Evolutionary conservation across 2,329 filamentous ascomycete species (phyloP).

Genomic region (Lasiodiplodia sp.): DNA sequence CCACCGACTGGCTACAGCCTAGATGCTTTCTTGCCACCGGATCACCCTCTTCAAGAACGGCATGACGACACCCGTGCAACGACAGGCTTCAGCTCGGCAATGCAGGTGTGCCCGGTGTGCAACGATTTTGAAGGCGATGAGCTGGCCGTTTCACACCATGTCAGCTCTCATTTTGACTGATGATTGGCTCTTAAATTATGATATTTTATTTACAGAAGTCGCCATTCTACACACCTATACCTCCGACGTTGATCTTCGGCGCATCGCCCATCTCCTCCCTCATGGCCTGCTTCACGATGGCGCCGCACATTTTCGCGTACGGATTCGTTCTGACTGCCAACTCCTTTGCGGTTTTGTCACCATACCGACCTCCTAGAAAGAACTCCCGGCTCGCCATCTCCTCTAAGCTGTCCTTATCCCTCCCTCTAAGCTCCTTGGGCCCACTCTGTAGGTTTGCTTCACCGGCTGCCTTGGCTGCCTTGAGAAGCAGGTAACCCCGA

Average conservation of each 20-base stretch:
- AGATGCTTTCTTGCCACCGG: conserved; percentile 23
- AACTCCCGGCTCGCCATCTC: conserved; percentile 65
- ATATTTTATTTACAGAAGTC: not conserved
- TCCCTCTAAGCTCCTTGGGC: conserved; percentile 42
- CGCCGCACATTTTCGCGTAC: conserved; percentile 68
- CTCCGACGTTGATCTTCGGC: conserved; percentile 28
- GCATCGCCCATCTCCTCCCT: conserved; percentile 56
- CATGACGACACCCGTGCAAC: conserved; percentile 35
- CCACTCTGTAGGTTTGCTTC: conserved; percentile 27
- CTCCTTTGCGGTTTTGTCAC: conserved; percentile 63
- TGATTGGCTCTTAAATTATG: not conserved
- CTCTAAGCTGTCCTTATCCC: conserved; percentile 54
- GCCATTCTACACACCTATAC: not conserved
- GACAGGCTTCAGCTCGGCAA: conserved; percentile 37
- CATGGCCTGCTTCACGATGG: conserved; percentile 67
- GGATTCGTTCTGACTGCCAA: conserved; percentile 68
- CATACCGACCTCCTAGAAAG: conserved; percentile 61
- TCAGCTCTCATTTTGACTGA: conserved; percentile 63
- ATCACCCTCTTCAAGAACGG: conserved; percentile 29
- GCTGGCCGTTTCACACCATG: conserved; percentile 71
- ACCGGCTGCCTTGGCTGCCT: conserved; percentile 43
- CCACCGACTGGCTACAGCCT: conserved; percentile 27
- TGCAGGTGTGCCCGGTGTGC: conserved; percentile 68
- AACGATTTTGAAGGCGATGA: conserved; percentile 72
- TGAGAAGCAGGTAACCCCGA: conserved; percentile 58